Evolutionary conservation across 2,329 filamentous ascomycete genomes (phyloP).

Genomic region (Leptographium wingfieldii): DNA sequence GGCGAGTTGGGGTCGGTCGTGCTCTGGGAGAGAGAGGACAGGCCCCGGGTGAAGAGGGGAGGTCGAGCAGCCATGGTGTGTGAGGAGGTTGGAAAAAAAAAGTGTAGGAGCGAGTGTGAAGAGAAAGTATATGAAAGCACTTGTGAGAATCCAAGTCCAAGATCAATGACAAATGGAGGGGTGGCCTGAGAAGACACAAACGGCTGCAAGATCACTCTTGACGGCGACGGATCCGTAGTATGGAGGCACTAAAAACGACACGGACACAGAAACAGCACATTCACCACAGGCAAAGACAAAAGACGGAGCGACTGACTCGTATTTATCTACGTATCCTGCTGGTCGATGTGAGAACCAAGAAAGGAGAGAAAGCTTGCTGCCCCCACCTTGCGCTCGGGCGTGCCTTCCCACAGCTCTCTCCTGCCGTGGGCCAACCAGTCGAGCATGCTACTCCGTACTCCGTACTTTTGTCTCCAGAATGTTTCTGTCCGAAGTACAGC

Average conservation of each 20-base stretch:
- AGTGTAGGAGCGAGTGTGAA: background rate
- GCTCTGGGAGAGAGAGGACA: slow-evolving; percentile 49
- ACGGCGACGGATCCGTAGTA: background rate
- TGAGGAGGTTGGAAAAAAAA: background rate
- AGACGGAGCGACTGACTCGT: background rate
- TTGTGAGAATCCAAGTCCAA: too few relatives aligned
- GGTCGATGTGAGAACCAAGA: background rate
- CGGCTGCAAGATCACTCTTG: background rate
- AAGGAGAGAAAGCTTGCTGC: background rate
- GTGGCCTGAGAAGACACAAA: background rate
- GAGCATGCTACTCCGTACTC: background rate
- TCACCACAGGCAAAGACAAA: background rate
- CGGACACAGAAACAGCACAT: background rate
- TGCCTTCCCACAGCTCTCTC: background rate
- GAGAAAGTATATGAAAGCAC: background rate
- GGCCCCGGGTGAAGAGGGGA: slow-evolving; percentile 47
- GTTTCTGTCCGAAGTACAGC: background rate
- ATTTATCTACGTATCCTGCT: background rate
- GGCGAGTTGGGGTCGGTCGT: slow-evolving; percentile 42
- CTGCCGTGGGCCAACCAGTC: background rate
- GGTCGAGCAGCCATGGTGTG: slow-evolving; percentile 41
- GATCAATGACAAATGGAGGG: background rate
- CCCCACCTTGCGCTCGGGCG: background rate
- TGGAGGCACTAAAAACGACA: background rate
- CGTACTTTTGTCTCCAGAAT: too few relatives aligned